Conservation (phyloP, 176 grass and related monocot genomes). For the Canna indica region DNA sequence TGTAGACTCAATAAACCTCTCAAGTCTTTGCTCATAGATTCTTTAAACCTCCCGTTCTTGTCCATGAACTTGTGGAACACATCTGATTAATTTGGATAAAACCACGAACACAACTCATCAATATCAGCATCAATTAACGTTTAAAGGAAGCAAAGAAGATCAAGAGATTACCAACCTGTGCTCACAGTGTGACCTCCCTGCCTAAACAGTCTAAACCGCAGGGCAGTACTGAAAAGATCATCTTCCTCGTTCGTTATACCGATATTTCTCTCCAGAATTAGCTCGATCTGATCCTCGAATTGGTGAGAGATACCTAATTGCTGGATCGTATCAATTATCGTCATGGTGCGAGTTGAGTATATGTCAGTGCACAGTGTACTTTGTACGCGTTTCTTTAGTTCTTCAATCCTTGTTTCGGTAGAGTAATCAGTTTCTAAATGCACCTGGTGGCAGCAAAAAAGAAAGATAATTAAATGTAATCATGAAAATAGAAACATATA, state of each 20-base stretch:
- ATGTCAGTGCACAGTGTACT: not conserved
- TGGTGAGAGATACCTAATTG: not conserved
- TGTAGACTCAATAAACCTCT: not conserved
- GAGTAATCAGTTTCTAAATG: not conserved
- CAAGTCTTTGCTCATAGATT: not conserved
- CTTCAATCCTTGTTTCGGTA: not conserved
- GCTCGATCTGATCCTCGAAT: not conserved
- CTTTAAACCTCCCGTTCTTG: not conserved
- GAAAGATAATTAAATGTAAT: too few species aligned
- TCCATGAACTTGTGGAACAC: slow-evolving; percentile 8
- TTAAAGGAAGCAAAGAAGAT: too few species aligned
- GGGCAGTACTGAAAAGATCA: not conserved
- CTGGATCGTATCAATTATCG: not conserved
- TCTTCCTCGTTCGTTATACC: not conserved
- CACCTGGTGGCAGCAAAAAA: not conserved
- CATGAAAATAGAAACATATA: too few species aligned
- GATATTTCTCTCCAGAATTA: not conserved
- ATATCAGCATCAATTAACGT: too few species aligned
- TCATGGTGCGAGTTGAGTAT: not conserved
- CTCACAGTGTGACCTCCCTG: not conserved
- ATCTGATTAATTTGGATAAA: not conserved
- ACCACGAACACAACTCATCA: too few species aligned
- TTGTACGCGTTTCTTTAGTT: not conserved
- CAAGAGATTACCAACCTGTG: not conserved
- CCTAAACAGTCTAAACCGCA: not conserved